Base-by-base conservation (phyloP, 225 moss, liverwort and hornwort species). In the Neckera pumila region DNA sequence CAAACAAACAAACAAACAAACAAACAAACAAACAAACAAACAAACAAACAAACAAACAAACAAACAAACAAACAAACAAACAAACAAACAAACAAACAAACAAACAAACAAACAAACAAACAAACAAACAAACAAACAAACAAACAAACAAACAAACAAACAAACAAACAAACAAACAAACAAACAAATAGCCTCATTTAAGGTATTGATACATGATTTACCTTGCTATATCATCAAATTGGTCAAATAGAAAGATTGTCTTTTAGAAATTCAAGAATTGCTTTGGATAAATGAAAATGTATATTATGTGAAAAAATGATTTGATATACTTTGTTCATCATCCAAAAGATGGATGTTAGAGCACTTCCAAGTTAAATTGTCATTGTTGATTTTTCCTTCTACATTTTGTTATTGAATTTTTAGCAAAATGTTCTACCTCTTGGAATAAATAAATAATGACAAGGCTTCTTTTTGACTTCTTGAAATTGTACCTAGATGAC, bases 401-500 rank as follows among this genome's bases (percentile, higher is more conserved):
- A 45, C 6, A 30, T 28, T 45, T 45, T 3, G 0, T 30, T 73
- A 45, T 45, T 45, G 28, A 10, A 73, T 73, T 30, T 30, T 73
- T 2, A 28, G 0, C 6, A 30, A 45, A 10, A 45, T 73, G 6
- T 73, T 73, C 17, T 3, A 10, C 6, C 0, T 28, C 43, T 28
- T 45, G 6, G 17, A 73, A 17, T n/a, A n/a, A n/a, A n/a, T n/a
- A n/a, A n/a, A n/a, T 73, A 27, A 9, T 42, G 5, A 2, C 0
- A 72, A 0, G 27, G 9, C 10, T 73, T 11, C 2, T 17, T 28
- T 45, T 73, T 17, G 1, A 45, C 2, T 17, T 30, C 5, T 45
- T 73, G 17, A 17, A 11, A 30, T 0, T 0, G 1, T 17, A 1
- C 2, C 0, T 0, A 28, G 2, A 45, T 45, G 30, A 0, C 17